Evolutionary conservation across 2,329 filamentous ascomycete genomes (phyloP), one percentile per base, ranked within the genome.

Genomic region (Thelonectria olida): DNA sequence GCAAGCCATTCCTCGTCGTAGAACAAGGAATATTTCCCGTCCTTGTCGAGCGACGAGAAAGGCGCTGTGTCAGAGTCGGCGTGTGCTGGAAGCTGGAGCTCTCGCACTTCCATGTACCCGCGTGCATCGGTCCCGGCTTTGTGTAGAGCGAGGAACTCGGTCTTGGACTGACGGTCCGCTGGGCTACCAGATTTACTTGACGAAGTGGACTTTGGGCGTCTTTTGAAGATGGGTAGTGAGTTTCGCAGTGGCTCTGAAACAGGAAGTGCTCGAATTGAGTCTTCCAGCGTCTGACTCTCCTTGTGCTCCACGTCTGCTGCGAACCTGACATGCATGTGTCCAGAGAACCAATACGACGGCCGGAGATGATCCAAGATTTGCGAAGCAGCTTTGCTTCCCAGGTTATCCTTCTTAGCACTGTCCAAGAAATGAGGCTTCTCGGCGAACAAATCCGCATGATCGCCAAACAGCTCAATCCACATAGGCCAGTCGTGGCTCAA

Each of bases 1-100:
- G 95, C 91, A 5, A 99, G 87, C 94, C 94, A 99, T 79, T 99
- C 95, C 10, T 89, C 87, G 76, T 98, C 95, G 74, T 98, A 98
- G 45, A 87, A 80, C 1, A 97, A 83, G 8, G 80, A 81, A 15
- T 44, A 31, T n/a, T 53, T 57, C 12, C 61, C 57, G 7, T 52
- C 15, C 1, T 54, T 48, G 15, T 20, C 41, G 2, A 5, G 13
- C 8, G 22, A n/a, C 66, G 86, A 84, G 1, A 87, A 87, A 10
- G 63, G 58, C 2, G 39, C 41, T 4, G 51, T 36, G 15, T 68
- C 8, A 7, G 34, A 2, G 8, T 28, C 28, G 1, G 62, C 28
- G 7, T 67, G 38, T 2, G 73, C 17, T 9, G 75, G 61, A 0
- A 76, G 58, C 12, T 82, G 76, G 25, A 84, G 70, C 2, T 87